These are phyloP conservation scores for Cryptococcus floricola DNA, from an alignment of 1,284 basidiomycete species.

Conservation along the genomic window DNA sequence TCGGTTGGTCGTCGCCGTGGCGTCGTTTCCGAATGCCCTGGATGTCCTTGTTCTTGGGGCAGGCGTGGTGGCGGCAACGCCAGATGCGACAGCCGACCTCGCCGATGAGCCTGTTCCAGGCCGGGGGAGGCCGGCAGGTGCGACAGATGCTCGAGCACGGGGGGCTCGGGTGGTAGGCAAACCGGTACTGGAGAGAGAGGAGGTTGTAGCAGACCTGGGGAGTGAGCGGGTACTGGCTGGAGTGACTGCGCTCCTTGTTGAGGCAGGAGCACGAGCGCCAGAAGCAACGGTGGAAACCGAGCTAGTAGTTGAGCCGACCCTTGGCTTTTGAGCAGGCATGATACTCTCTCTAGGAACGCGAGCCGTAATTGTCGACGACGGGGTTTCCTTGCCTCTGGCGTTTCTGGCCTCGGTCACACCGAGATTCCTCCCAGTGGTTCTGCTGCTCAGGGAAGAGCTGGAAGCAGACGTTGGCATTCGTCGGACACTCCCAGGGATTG, in stretches of 20 bases:
- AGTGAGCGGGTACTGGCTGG: neutral
- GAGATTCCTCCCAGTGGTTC: neutral
- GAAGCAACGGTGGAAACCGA: constrained; percentile 1
- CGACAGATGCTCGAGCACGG: neutral
- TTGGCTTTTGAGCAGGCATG: neutral
- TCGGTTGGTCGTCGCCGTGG: constrained; percentile 6
- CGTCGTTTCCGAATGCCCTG: constrained; percentile 14
- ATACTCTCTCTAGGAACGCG: neutral
- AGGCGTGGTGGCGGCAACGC: neutral
- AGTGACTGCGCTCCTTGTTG: neutral
- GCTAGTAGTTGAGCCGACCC: constrained; percentile 5
- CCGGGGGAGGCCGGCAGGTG: constrained; percentile 6
- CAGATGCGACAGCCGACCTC: constrained; percentile 4
- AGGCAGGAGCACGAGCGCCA: neutral
- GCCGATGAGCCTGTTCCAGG: constrained; percentile 9
- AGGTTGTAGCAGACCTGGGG: too few relatives aligned
- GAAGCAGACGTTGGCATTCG: too few relatives aligned
- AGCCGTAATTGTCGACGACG: neutral
- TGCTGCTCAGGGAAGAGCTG: neutral
- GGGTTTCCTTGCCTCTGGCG: too few relatives aligned
- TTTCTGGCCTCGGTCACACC: too few relatives aligned
- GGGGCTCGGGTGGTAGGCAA: neutral
- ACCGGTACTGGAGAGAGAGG: neutral
- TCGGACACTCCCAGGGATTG: too few relatives aligned
- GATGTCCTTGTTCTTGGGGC: constrained; percentile 1